Conservation (phyloP, 192 early-diverging fungal genomes). For the Coemansia sp. region DNA sequence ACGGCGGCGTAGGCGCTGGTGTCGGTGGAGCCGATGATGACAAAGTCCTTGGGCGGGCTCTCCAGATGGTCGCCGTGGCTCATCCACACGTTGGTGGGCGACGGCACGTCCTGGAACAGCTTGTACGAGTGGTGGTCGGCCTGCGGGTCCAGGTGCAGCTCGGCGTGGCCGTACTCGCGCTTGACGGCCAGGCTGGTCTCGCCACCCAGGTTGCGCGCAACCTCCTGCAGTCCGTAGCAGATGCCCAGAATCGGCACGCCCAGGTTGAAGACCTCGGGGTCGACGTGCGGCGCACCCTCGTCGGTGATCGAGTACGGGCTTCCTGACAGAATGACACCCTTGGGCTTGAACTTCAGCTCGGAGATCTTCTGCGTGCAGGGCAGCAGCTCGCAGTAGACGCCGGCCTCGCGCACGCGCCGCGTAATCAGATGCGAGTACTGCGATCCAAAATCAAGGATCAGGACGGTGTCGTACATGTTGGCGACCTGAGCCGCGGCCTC, state of each 20-base stretch:
- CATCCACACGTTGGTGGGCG: slow-evolving; percentile 86
- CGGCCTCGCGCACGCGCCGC: slow-evolving; percentile 90
- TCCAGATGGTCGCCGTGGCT: slow-evolving; percentile 95
- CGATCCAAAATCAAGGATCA: slow-evolving; percentile 99
- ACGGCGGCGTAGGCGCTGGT: slow-evolving; percentile 91
- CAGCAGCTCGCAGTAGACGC: slow-evolving; percentile 97
- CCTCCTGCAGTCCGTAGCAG: slow-evolving; percentile 99
- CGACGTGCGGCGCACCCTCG: slow-evolving; percentile 88
- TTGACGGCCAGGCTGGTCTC: slow-evolving; percentile 68
- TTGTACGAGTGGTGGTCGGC: slow-evolving; percentile 57
- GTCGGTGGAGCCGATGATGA: slow-evolving; percentile 75
- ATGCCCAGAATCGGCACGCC: slow-evolving; percentile 94
- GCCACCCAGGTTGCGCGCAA: slow-evolving; percentile 84
- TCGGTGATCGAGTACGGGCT: slow-evolving; percentile 97
- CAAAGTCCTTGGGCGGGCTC: slow-evolving; percentile 75
- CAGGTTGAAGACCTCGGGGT: slow-evolving; percentile 82
- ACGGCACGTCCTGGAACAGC: slow-evolving; percentile 70
- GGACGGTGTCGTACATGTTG: slow-evolving; percentile 89
- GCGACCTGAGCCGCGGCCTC: slow-evolving; percentile 58
- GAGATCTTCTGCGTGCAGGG: slow-evolving; percentile 95
- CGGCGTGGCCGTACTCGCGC: slow-evolving; percentile 94
- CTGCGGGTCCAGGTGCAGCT: slow-evolving; percentile 64
- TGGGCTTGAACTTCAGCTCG: slow-evolving; percentile 93
- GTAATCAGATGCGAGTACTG: slow-evolving; percentile 99
- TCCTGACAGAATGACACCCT: slow-evolving; percentile 94